These are phyloP conservation scores for Wickerhamomyces hampshirensis DNA, from an alignment of 805 yeast species.

Conservation along the genomic window DNA sequence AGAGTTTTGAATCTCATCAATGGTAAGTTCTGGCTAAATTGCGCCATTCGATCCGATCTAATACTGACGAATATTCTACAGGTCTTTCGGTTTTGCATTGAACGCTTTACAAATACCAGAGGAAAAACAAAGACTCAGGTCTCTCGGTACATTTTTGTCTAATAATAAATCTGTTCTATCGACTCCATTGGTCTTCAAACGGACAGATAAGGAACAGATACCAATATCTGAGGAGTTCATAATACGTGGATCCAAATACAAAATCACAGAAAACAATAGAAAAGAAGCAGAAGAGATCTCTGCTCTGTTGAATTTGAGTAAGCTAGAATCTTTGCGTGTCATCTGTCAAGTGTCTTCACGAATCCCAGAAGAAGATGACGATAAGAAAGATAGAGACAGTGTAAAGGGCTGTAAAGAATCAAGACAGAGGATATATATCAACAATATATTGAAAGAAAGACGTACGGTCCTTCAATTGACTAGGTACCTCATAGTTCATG, in stretches of 20 bases:
- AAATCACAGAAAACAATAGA: conserved; percentile 30
- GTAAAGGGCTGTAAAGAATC: conserved; percentile 6
- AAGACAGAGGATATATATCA: conserved; percentile 26
- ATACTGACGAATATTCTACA: conserved; percentile 8
- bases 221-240: conserved; percentile 25
- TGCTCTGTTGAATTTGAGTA: conserved; percentile 33
- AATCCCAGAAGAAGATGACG: conserved; percentile 26
- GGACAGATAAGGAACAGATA: conserved; percentile 1
- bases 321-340: conserved; percentile 44
- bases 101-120: conserved; percentile 12
- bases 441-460: conserved; percentile 46
- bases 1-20: neutral
- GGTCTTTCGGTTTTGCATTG: conserved; percentile 25
- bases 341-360: conserved; percentile 35
- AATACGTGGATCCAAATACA: conserved; percentile 37
- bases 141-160: conserved; percentile 16
- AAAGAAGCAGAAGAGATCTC: conserved; percentile 38
- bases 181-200: conserved; percentile 9
- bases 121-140: conserved; percentile 13
- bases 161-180: conserved; percentile 9
- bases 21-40: no score
- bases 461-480: conserved; percentile 41
- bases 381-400: conserved; percentile 6
- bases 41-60: neutral
- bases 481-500: conserved; percentile 24